These are phyloP conservation scores for Tremella fuciformis DNA, from an alignment of 768 basidiomycete species.

Conservation along the genomic window DNA sequence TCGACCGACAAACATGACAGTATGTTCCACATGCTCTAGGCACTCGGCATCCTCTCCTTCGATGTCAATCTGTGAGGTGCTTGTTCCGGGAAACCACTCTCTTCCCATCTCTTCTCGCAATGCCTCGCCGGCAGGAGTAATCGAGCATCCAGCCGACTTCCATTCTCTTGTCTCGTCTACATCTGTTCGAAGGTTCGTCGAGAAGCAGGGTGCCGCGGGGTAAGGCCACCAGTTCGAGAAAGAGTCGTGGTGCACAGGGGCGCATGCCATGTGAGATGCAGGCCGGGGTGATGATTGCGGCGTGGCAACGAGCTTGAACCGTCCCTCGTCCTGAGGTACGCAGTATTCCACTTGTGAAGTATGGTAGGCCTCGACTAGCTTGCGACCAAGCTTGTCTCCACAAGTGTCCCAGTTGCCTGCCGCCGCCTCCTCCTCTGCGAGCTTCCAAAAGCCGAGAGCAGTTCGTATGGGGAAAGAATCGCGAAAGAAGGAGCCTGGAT, in stretches of 20 bases:
- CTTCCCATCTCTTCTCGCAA: slow-evolving; percentile 35
- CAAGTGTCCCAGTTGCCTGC: slow-evolving; percentile 33
- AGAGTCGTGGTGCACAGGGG: slow-evolving; percentile 23
- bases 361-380: slow-evolving; percentile 37
- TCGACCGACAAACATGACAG: slow-evolving; percentile 37
- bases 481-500: slow-evolving; percentile 35
- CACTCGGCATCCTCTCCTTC: slow-evolving; percentile 12
- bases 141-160: slow-evolving; percentile 18
- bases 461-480: slow-evolving; percentile 34
- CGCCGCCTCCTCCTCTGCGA: slow-evolving; percentile 33
- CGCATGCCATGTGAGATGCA: slow-evolving; percentile 29
- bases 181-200: slow-evolving; percentile 27
- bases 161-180: slow-evolving; percentile 15
- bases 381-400: slow-evolving; percentile 27
- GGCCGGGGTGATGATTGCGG: background rate
- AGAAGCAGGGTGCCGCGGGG: slow-evolving; percentile 41
- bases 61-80: slow-evolving; percentile 10
- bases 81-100: slow-evolving; percentile 38
- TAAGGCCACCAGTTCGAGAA: slow-evolving; percentile 48
- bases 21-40: slow-evolving; percentile 25
- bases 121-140: slow-evolving; percentile 26
- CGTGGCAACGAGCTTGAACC: background rate
- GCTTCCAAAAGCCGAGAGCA: slow-evolving; percentile 28
- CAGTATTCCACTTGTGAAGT: slow-evolving; percentile 24
- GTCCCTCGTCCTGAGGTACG: slow-evolving; percentile 4